Percentiles rank a stretch among this genome's conserved stretches.
These are phyloP conservation scores for Brassica carinata DNA, from an alignment of 345 rosid species.

Conservation along the genomic window DNA sequence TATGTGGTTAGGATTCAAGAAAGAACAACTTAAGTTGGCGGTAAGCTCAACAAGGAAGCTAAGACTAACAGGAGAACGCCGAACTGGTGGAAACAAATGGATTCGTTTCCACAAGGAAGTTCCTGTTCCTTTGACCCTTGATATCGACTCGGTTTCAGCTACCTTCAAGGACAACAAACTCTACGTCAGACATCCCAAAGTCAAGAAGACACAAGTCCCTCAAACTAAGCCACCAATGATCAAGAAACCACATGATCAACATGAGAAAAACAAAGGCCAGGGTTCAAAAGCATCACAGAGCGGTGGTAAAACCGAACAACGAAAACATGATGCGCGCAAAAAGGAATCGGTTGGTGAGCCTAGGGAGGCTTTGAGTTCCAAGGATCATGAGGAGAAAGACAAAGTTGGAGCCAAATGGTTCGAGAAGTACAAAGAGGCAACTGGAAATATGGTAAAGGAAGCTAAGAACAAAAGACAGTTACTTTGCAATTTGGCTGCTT, in stretches of 20 bases:
- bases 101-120: conserved; percentile 38
- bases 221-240: conserved; percentile 37
- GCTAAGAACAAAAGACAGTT: conserved; percentile 38
- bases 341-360: conserved; percentile 6
- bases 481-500: conserved; percentile 41
- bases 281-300: conserved; percentile 9
- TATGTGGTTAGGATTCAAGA: conserved; percentile 40
- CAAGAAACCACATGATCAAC: conserved; percentile 22
- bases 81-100: conserved; percentile 37
- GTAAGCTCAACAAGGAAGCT: conserved; percentile 37
- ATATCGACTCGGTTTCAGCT: conserved; percentile 36
- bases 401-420: conserved; percentile 37
- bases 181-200: conserved; percentile 32
- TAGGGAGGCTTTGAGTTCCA: conserved; percentile 30
- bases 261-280: conserved; percentile 18
- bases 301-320: conserved; percentile 20
- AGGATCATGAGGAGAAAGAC: conserved; percentile 37
- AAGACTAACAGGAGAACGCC: conserved; percentile 40
- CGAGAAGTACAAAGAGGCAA: conserved; percentile 38
- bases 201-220: conserved; percentile 32
- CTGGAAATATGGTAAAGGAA: conserved; percentile 40
- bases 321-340: no score
- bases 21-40: conserved; percentile 39
- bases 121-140: conserved; percentile 26
- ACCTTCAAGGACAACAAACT: conserved; percentile 41